A percentile compares a stretch with the other conserved stretches of the same genome.
These are phyloP conservation scores for Tuber magnatum DNA, from an alignment of 495 filamentous ascomycete species.

Conservation along the genomic window DNA sequence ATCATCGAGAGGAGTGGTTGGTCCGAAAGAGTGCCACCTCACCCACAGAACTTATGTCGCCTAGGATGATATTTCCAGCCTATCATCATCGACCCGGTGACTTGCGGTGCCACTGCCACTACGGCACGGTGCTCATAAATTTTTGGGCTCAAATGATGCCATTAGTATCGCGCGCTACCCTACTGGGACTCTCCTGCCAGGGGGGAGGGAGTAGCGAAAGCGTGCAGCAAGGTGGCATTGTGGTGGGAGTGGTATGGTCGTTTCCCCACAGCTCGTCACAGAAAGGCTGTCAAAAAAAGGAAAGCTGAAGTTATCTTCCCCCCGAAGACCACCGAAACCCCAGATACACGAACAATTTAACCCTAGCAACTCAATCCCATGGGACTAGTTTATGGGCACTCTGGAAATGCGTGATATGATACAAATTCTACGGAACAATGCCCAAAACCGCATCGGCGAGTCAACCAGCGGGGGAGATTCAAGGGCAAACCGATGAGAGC, in stretches of 20 bases:
- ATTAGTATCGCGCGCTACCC: neutral
- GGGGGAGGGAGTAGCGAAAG: neutral
- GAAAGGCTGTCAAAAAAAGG: neutral
- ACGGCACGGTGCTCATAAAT: neutral
- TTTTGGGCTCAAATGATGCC: neutral
- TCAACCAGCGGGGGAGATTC: neutral
- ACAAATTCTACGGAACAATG: neutral
- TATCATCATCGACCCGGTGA: neutral
- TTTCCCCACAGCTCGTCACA: neutral
- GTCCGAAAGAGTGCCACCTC: neutral
- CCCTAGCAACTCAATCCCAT: neutral
- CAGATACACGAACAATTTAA: neutral
- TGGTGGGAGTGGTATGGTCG: neutral
- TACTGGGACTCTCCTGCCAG: neutral
- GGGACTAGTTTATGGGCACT: neutral
- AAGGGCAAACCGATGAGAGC: neutral
- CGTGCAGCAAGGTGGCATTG: neutral
- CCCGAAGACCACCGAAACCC: neutral
- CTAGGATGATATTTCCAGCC: neutral
- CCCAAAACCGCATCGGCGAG: neutral
- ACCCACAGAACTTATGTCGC: neutral
- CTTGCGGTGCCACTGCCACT: neutral
- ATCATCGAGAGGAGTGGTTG: neutral
- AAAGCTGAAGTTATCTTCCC: neutral
- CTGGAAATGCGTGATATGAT: too few relatives aligned